Percentiles rank a stretch among this genome's conserved stretches.
Conservation (phyloP, 208 protist genomes). For the Strigomonas galati region DNA sequence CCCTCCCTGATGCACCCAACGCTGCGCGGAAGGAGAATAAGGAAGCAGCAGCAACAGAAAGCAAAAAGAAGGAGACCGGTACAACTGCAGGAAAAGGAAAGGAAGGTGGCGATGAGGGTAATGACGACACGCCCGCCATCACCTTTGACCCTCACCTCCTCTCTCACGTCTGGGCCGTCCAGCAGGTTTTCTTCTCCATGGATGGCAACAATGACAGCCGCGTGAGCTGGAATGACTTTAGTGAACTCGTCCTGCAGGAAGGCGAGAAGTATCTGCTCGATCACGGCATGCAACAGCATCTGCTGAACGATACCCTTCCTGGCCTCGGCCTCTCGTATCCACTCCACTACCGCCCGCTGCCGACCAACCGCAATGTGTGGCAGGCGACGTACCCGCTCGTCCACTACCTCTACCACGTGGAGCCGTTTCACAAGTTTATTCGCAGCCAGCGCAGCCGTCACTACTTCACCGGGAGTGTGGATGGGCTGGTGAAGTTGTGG, state of each 20-base stretch:
- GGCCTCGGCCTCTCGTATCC: constrained; percentile 10
- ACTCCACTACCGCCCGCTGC: constrained; percentile 34
- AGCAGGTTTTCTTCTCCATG: constrained; percentile 59
- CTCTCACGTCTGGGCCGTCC: constrained; percentile 32
- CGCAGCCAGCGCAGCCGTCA: constrained; percentile 41
- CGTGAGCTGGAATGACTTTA: constrained; percentile 70
- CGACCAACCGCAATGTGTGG: constrained; percentile 63
- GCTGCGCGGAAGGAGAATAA: neutral
- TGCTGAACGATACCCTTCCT: neutral
- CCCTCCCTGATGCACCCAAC: neutral
- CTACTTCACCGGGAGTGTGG: constrained; percentile 66
- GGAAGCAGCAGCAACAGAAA: no score
- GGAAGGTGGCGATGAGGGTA: neutral
- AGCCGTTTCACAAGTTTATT: constrained; percentile 61
- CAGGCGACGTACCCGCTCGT: constrained; percentile 63
- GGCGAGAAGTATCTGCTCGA: constrained; percentile 13
- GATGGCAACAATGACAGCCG: constrained; percentile 58
- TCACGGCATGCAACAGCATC: neutral
- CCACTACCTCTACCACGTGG: constrained; percentile 72
- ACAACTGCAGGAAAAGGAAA: neutral
- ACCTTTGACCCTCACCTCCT: constrained; percentile 12
- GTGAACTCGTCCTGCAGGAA: constrained; percentile 39
- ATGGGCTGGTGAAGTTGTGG: constrained; percentile 88
- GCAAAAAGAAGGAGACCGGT: neutral
- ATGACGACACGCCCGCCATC: neutral